phyloP scores from a whole-genome alignment of 441 rosid species.

The Kokia cookei region DNA sequence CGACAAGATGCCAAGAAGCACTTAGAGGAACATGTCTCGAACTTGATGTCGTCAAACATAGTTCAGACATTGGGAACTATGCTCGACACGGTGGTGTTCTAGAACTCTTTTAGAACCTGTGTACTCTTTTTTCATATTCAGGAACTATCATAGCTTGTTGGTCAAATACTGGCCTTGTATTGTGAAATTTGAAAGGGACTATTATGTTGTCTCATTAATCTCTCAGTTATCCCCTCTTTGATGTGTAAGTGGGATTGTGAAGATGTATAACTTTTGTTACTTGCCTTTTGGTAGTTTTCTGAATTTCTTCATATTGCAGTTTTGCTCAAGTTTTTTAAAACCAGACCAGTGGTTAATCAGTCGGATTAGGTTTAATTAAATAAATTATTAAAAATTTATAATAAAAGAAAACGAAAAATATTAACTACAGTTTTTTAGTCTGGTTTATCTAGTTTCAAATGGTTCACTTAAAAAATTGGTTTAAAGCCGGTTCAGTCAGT shows the following conservation, averaged over 20 bases:
- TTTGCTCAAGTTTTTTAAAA: background rate
- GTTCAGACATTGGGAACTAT: conserved; percentile 93
- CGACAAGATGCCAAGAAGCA: conserved; percentile 98
- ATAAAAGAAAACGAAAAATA: too few relatives aligned
- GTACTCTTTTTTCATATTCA: background rate
- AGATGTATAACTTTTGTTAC: too few relatives aligned
- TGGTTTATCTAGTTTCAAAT: too few relatives aligned
- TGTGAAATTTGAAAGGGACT: background rate
- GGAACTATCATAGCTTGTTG: background rate
- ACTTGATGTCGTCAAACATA: conserved; percentile 95
- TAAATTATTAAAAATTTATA: too few relatives aligned
- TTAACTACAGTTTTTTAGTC: too few relatives aligned
- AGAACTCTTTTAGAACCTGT: conserved; percentile 6
- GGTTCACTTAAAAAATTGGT: too few relatives aligned
- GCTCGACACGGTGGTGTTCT: conserved; percentile 93
- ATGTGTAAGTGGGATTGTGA: background rate
- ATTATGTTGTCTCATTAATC: background rate
- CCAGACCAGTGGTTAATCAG: too few relatives aligned
- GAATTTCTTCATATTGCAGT: background rate
- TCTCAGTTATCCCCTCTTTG: background rate
- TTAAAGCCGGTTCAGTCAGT: too few relatives aligned
- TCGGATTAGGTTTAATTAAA: too few relatives aligned
- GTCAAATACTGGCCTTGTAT: background rate
- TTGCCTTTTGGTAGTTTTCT: background rate
- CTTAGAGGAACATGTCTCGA: conserved; percentile 87